These are phyloP conservation scores for Cyberlindnera americana DNA, from an alignment of 805 yeast genomes.

Conservation along the genomic window DNA sequence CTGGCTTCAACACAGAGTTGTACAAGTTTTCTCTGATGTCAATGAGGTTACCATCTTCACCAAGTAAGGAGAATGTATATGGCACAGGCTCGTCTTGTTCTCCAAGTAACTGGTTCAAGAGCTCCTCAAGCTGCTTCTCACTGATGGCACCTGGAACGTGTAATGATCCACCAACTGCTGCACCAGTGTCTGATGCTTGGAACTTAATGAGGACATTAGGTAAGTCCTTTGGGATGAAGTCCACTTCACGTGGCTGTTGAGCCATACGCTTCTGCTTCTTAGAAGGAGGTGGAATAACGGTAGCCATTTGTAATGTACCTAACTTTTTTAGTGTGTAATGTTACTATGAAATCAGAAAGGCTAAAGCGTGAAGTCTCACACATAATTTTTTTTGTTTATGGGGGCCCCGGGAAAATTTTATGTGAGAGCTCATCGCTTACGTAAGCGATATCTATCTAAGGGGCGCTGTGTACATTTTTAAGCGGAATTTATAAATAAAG, in stretches of 20 bases:
- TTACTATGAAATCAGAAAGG: not conserved
- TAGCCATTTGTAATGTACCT: conserved; percentile 58
- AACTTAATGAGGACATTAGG: conserved; percentile 87
- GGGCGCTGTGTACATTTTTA: too few relatives aligned
- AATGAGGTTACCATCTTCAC: conserved; percentile 45
- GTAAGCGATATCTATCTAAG: conserved; percentile 3
- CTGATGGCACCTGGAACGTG: conserved; percentile 89
- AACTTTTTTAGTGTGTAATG: not conserved
- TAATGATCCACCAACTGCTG: conserved; percentile 73
- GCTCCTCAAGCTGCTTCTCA: conserved; percentile 82
- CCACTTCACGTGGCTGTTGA: conserved; percentile 74
- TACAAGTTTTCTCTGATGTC: conserved; percentile 80
- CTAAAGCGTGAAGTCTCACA: not conserved
- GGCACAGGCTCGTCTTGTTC: conserved; percentile 74
- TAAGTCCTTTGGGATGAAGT: conserved; percentile 67
- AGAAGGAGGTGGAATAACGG: conserved; percentile 89
- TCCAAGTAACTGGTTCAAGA: conserved; percentile 74
- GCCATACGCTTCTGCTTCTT: conserved; percentile 83
- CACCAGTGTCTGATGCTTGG: conserved; percentile 93
- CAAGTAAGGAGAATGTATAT: conserved; percentile 72
- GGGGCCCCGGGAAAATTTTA: conserved; percentile 11
- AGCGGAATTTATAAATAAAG: too few relatives aligned
- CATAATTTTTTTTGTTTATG: not conserved
- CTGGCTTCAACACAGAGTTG: conserved; percentile 79
- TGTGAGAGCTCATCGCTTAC: conserved; percentile 21